These are phyloP conservation scores for Rusavskia elegans DNA, from an alignment of 495 filamentous ascomycete species.

Conservation along the genomic window DNA sequence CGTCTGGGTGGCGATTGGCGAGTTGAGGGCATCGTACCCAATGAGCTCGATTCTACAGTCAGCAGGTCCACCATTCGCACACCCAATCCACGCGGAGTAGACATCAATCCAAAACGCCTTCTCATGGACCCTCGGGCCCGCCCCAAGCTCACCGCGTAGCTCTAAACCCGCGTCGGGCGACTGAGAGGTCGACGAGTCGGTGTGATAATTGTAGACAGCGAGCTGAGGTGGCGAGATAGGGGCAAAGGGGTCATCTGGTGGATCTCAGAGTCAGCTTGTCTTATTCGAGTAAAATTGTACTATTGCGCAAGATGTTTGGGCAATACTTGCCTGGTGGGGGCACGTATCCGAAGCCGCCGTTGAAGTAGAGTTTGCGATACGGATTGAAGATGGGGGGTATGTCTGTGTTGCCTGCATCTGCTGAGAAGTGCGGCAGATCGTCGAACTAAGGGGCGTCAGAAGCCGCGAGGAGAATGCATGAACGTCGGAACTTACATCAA, in stretches of 20 bases:
- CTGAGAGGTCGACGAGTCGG: background rate
- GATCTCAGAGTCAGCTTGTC: background rate
- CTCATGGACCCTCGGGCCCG: conserved; percentile 19
- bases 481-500: background rate
- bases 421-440: conserved; percentile 14
- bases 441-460: conserved; percentile 12
- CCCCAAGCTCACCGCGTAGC: conserved; percentile 25
- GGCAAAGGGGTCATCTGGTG: conserved; percentile 22
- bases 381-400: conserved; percentile 26
- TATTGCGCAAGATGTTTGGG: too few species aligned
- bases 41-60: conserved; percentile 23
- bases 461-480: background rate
- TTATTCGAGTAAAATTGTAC: too few species aligned
- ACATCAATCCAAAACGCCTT: conserved; percentile 31
- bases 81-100: conserved; percentile 22
- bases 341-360: conserved; percentile 19
- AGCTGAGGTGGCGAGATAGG: conserved; percentile 25
- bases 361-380: conserved; percentile 27
- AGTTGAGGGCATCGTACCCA: conserved; percentile 18
- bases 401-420: conserved; percentile 10
- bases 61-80: conserved; percentile 20
- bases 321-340: conserved; percentile 16
- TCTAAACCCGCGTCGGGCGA: conserved; percentile 18
- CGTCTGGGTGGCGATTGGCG: conserved; percentile 13
- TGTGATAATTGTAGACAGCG: conserved; percentile 11